Percentiles rank a stretch among this genome's conserved stretches.
Conservation (phyloP, 1,139 yeast species). For the Nadsonia commutata region DNA sequence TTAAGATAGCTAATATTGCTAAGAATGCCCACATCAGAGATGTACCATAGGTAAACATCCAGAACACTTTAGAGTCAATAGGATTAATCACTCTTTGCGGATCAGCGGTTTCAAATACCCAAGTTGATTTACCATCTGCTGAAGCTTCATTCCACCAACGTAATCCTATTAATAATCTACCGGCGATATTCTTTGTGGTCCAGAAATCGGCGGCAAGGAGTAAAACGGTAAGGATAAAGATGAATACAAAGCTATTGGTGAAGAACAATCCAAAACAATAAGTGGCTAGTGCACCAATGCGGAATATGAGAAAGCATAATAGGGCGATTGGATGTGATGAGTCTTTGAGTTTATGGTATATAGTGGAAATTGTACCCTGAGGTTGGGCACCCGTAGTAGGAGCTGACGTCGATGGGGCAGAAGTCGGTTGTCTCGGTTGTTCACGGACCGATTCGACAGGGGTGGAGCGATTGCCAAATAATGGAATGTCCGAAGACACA, state of each 20-base stretch:
- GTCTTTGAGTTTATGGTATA: slow-evolving; percentile 32
- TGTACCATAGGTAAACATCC: slow-evolving; percentile 62
- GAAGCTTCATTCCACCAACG: slow-evolving; percentile 77
- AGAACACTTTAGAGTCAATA: slow-evolving; percentile 77
- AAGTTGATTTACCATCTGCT: slow-evolving; percentile 48
- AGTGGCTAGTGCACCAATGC: slow-evolving; percentile 46
- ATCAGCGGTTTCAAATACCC: slow-evolving; percentile 85
- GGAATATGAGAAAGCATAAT: slow-evolving; percentile 44
- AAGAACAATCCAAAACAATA: slow-evolving; percentile 61
- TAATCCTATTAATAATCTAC: slow-evolving; percentile 76
- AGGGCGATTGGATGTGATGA: slow-evolving; percentile 80
- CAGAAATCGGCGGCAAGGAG: slow-evolving; percentile 82
- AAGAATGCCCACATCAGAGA: slow-evolving; percentile 66
- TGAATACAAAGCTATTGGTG: slow-evolving; percentile 51
- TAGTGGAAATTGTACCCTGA: slow-evolving; percentile 7
- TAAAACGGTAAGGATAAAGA: slow-evolving; percentile 64
- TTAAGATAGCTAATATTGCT: slow-evolving; percentile 63
- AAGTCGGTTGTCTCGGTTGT: too few species aligned
- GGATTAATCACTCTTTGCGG: slow-evolving; percentile 77
- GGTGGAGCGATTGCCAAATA: too few species aligned
- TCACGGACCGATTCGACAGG: too few species aligned
- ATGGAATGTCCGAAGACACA: too few species aligned
- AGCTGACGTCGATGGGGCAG: background rate
- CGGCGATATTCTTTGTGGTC: slow-evolving; percentile 84
- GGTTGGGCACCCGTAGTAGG: background rate